Base-by-base conservation (phyloP, 345 rosid genomes). In the Citrus trifoliata region DNA sequence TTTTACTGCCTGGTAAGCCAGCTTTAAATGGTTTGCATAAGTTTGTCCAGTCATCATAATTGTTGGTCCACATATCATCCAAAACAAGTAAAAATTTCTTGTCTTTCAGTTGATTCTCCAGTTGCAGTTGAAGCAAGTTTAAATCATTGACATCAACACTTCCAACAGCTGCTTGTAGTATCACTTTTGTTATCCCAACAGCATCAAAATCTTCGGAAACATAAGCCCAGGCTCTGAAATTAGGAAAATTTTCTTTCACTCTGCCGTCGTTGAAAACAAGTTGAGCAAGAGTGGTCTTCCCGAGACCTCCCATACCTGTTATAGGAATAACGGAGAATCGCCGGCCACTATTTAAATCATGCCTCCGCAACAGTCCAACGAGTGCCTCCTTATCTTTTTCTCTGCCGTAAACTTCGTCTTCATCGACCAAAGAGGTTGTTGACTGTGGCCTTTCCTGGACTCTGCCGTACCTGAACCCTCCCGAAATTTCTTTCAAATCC, bases 241-340 rank as follows among this genome's bases (percentile, higher is more conserved):
- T 51, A 6, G 75, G 66, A 25, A 28, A n/a, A 1, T 6, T 1
- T 27, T 74, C 0, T 32, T 32, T 0, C 53, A 71, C 67, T 4
- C 0, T 33, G 2, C 0, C 2, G n/a, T 78, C 82, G 37, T 81
- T 74, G 72, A 53, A 84, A 6, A 51, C 73, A 46, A 81, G 66
- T n/a, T 71, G 72, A 35, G 82, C 71, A 7, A 81, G 68, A 10
- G 84, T 81, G 2, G 80, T 81, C 60, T 81, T 81, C 3, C 84
- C 84, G 0, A 67, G 2, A 2, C 86, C 86, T 0, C 80, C 86
- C 71, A 75, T 72, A 9, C 87, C 87, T 0, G n/a, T 21, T 0
- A 83, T 81, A 9, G 84, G 53, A 21, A 84, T 27, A 38, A 84
- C 87, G 1, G 67, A 22, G 5, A 79, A 28, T n/a, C 71, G 27